Conservation (phyloP, 148 eudicot species). For the Silene latifolia region DNA sequence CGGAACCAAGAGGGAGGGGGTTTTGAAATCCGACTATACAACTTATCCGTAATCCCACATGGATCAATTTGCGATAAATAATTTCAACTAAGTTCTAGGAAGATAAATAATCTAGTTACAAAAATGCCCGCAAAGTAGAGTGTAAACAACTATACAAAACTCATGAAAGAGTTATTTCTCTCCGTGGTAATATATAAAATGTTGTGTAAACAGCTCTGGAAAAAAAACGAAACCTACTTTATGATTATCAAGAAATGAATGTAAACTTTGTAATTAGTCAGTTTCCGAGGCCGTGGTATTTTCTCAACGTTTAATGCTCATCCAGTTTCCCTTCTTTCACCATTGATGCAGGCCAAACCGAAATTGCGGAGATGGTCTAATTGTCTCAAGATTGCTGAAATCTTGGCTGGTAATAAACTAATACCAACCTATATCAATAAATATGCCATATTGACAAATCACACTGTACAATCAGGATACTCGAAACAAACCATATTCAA, state of each 20-base stretch:
- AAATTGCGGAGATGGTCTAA: neutral
- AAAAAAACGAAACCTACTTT: neutral
- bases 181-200: neutral
- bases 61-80: no score
- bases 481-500: slow-evolving; percentile 8
- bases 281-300: slow-evolving; percentile 20
- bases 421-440: slow-evolving; percentile 18
- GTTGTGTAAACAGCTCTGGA: neutral
- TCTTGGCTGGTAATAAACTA: slow-evolving; percentile 7
- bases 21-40: no score
- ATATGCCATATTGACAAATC: slow-evolving; percentile 25
- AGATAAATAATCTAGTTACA: no score
- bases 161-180: neutral
- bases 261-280: slow-evolving; percentile 18
- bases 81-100: no score
- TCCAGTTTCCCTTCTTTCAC: slow-evolving; percentile 14
- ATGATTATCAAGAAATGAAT: no score
- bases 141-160: no score
- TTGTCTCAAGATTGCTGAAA: slow-evolving; percentile 7
- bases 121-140: neutral
- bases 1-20: no score
- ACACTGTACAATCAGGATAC: slow-evolving; percentile 37
- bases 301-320: slow-evolving; percentile 18
- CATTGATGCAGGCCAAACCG: slow-evolving; percentile 1
- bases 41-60: no score